A percentile compares a stretch with the other conserved stretches of the same genome.
phyloP scores from a whole-genome alignment of 163 green algal species.

The Scenedesmus sp. region DNA sequence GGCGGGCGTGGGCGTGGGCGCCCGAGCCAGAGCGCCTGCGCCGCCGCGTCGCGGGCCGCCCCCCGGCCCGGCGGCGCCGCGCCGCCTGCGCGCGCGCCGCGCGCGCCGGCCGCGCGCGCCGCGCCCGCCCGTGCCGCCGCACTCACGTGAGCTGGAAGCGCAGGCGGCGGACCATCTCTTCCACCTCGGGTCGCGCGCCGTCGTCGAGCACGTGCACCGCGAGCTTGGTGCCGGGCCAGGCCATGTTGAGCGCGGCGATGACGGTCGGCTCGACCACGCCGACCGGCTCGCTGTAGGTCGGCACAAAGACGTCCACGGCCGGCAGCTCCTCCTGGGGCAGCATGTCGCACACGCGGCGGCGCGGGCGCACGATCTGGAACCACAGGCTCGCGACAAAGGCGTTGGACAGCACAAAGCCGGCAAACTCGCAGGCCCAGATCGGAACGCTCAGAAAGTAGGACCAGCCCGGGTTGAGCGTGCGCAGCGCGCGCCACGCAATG shows the following conservation, averaged over 20 bases:
- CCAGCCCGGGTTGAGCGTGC: conserved; percentile 38
- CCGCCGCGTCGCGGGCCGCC: too few relatives aligned
- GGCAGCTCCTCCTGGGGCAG: conserved; percentile 25
- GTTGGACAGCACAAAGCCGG: conserved; percentile 41
- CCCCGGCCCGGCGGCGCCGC: too few relatives aligned
- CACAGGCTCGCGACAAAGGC: conserved; percentile 48
- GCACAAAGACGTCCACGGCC: conserved; percentile 40
- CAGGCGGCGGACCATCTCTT: conserved; percentile 45
- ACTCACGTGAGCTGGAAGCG: conserved; percentile 36
- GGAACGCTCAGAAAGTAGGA: conserved; percentile 49
- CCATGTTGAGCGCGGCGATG: conserved; percentile 63
- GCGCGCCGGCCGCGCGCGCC: too few relatives aligned
- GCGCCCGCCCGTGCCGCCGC: too few relatives aligned
- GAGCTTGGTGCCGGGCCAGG: conserved; percentile 46
- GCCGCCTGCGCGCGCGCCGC: too few relatives aligned
- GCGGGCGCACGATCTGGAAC: conserved; percentile 42
- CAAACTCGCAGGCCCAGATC: conserved; percentile 51
- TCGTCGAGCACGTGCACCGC: conserved; percentile 62
- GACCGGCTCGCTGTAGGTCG: conserved; percentile 42
- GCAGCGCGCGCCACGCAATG: conserved; percentile 53
- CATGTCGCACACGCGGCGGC: conserved; percentile 43
- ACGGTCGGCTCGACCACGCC: conserved; percentile 63
- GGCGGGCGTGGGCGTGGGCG: neutral
- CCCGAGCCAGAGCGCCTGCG: too few relatives aligned
- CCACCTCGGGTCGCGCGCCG: conserved; percentile 34